These are phyloP conservation scores for Bondarzewia mesenterica DNA, from an alignment of 1,284 basidiomycete genomes.

Conservation along the genomic window DNA sequence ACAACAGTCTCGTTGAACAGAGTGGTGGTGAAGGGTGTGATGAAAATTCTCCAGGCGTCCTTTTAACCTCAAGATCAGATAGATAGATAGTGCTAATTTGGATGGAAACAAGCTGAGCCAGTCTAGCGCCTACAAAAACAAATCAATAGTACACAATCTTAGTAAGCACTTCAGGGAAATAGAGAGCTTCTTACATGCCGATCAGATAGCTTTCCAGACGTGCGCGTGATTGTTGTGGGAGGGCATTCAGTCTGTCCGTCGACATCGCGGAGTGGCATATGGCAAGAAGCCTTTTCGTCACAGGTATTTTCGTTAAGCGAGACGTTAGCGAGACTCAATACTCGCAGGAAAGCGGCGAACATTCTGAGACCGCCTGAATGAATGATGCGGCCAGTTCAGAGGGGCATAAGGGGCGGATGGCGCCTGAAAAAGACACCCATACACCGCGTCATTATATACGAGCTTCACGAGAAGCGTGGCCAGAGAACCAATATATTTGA, in stretches of 20 bases:
- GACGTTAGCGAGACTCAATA: not conserved
- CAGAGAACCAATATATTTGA: slow-evolving; percentile 11
- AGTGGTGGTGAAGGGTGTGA: not conserved
- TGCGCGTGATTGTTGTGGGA: not conserved
- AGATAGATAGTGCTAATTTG: not conserved
- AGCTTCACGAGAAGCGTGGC: slow-evolving; percentile 7
- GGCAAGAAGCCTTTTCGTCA: not conserved
- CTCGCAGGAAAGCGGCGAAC: not conserved
- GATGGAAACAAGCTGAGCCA: not conserved
- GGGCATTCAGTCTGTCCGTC: not conserved
- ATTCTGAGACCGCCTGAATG: not conserved
- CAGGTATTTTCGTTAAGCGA: not conserved
- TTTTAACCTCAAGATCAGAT: not conserved
- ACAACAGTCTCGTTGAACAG: not conserved
- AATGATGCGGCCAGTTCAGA: too few relatives aligned
- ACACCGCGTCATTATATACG: slow-evolving; percentile 11
- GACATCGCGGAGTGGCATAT: not conserved
- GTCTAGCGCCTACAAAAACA: slow-evolving; percentile 1
- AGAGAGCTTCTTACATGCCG: not conserved
- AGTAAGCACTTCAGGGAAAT: not conserved
- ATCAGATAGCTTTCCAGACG: not conserved
- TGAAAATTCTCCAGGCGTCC: not conserved
- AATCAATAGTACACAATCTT: not conserved
- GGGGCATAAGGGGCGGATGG: not conserved
- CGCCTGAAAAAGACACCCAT: not conserved